These are phyloP conservation scores for Eucalyptus erythrocorys DNA, from an alignment of 345 rosid species.

Conservation along the genomic window DNA sequence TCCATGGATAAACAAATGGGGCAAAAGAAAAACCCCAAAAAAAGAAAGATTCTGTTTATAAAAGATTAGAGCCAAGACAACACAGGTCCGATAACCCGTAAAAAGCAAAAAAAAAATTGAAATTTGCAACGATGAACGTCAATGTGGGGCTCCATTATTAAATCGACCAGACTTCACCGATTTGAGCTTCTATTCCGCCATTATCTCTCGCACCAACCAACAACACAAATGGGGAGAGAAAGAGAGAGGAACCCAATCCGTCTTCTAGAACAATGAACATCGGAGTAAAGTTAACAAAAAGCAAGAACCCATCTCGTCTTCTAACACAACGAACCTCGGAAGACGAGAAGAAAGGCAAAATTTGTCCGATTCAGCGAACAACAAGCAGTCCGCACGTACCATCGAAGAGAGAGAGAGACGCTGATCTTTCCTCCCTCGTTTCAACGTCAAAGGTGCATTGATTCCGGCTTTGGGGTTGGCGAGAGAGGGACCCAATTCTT, in stretches of 20 bases:
- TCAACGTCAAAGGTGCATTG: background rate
- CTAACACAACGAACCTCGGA: background rate
- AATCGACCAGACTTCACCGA: background rate
- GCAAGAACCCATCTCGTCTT: background rate
- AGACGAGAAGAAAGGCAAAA: background rate
- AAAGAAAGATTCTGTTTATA: accelerated
- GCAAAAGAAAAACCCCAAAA: background rate
- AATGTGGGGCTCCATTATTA: background rate
- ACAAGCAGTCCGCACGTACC: background rate
- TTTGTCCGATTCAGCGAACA: background rate
- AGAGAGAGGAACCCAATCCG: background rate
- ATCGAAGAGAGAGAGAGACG: background rate
- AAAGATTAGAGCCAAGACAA: background rate
- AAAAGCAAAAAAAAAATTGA: background rate
- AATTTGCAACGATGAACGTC: background rate
- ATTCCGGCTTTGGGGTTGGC: background rate
- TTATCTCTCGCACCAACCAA: background rate
- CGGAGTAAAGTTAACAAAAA: background rate
- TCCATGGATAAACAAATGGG: background rate
- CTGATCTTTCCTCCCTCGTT: background rate
- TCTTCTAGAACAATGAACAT: background rate
- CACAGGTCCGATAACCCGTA: background rate
- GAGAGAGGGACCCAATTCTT: background rate
- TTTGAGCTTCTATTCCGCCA: background rate
- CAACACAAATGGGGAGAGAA: background rate